Evolutionary conservation across 1,284 basidiomycete genomes (phyloP).

Genomic region (Puccinia triticina): DNA sequence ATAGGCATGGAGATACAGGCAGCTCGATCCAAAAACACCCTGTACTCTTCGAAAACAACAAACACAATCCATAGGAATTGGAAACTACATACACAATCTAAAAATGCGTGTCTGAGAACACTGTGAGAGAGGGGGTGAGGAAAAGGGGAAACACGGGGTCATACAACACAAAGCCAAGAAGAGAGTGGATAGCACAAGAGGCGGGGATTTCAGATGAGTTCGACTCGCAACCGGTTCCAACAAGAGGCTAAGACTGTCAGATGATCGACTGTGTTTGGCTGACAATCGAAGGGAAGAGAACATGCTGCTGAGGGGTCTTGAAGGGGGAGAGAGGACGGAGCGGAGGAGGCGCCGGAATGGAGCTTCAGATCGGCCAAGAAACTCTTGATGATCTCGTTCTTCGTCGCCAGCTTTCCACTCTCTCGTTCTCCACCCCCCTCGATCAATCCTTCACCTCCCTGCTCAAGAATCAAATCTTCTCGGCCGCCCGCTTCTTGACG

Average conservation of each 20-base stretch:
- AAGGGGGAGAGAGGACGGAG: background rate
- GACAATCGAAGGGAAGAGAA: background rate
- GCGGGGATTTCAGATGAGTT: background rate
- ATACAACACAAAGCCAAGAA: no score
- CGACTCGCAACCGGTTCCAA: conserved; percentile 24
- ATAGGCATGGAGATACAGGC: no score
- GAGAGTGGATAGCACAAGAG: no score
- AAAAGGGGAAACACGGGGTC: no score
- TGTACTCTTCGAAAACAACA: no score
- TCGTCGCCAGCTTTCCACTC: background rate
- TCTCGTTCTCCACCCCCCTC: background rate
- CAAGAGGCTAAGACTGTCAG: background rate
- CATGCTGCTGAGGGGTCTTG: background rate
- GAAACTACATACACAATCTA: no score
- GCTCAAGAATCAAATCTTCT: background rate
- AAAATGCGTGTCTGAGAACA: no score
- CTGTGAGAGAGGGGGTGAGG: no score
- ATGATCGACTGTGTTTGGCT: background rate
- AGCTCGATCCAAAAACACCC: no score
- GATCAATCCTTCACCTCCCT: background rate
- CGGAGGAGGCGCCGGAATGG: conserved; percentile 4
- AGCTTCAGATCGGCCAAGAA: conserved; percentile 17
- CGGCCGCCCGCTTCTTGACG: background rate
- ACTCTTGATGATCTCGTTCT: conserved; percentile 25
- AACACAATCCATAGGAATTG: no score